phyloP scores from a whole-genome alignment of 225 moss, liverwort and hornwort genomes.

The Bryoerythrophyllum caledonicum region DNA sequence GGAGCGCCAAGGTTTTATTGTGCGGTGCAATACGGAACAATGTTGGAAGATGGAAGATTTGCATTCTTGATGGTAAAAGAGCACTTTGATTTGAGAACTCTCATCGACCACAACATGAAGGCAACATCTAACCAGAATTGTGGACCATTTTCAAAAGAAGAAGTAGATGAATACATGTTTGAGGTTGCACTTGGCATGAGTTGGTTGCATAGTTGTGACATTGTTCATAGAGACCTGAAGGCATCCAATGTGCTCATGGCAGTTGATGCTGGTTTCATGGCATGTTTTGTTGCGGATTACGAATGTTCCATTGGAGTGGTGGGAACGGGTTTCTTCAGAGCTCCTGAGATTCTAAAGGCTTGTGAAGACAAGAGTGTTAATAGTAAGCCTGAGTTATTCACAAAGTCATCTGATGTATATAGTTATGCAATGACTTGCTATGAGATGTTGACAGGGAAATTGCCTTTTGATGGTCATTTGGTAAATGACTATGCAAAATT shows the following conservation, averaged over 20 bases:
- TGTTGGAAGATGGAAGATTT: background rate
- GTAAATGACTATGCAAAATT: too few species aligned
- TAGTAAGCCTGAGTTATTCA: too few species aligned
- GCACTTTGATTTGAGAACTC: background rate
- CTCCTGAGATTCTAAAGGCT: background rate
- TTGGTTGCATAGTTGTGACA: background rate
- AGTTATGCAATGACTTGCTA: too few species aligned
- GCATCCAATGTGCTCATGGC: background rate
- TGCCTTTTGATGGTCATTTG: too few species aligned
- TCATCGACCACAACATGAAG: background rate
- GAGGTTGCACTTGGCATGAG: background rate
- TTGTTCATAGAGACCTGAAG: background rate
- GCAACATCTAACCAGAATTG: background rate
- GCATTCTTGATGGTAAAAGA: background rate
- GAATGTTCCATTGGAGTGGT: background rate
- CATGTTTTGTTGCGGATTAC: background rate
- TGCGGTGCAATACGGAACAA: background rate
- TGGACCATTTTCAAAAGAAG: background rate
- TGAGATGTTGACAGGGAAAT: too few species aligned
- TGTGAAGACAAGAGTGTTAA: too few species aligned
- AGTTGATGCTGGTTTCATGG: accelerated
- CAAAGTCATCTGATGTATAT: too few species aligned
- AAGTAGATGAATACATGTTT: background rate
- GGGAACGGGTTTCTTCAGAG: background rate
- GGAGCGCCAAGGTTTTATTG: background rate